Evolutionary conservation across 192 early-diverging fungal genomes (phyloP), one percentile per base, ranked within the genome.

Genomic region (Allomyces arbusculus): DNA sequence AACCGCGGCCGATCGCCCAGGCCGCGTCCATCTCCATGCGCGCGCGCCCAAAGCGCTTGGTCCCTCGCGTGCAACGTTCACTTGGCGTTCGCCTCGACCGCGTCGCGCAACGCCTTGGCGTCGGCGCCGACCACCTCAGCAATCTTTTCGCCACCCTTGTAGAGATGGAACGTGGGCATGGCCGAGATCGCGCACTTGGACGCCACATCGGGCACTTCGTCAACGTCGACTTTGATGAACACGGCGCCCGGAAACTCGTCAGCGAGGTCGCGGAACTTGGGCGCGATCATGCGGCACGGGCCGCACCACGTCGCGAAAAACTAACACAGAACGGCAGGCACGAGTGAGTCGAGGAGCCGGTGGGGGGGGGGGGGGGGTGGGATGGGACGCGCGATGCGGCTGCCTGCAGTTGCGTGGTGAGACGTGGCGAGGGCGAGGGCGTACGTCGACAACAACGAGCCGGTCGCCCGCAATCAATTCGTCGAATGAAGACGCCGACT

Each of bases 201-300:
- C 20, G 82, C 78, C 64, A 75, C 50, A 50, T 77, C 75, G 66
- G 50, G 20, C 50, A 58, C 1, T 0, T 87, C 81, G 66, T 95
- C 92, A 14, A 95, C 89, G 77, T 92, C 85, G 58, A 95, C 84
- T 77, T 89, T 89, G 64, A 87, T 72, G 66, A 95, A 92, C 43
- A 70, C 67, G 58, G 88, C 73, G 44, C 83, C 72, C 1, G 77
- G 20, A 71, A 77, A 70, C 28, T 78, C 66, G 22, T 71, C 67
- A 5, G 84, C 69, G 12, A 91, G 77, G 64, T 78, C 66, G 23
- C 76, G 76, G 67, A 86, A 87, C 69, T 78, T 76, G 65, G 87
- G 86, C 16, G 76, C 50, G 50, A 58, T 58, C 50, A 58, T 58
- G 50, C 50, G 50, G 50, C 50, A 58, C 12, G 50, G 50, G 50